Base-by-base conservation (phyloP, 2,329 filamentous ascomycete species). In the Apiospora pterosperma region DNA sequence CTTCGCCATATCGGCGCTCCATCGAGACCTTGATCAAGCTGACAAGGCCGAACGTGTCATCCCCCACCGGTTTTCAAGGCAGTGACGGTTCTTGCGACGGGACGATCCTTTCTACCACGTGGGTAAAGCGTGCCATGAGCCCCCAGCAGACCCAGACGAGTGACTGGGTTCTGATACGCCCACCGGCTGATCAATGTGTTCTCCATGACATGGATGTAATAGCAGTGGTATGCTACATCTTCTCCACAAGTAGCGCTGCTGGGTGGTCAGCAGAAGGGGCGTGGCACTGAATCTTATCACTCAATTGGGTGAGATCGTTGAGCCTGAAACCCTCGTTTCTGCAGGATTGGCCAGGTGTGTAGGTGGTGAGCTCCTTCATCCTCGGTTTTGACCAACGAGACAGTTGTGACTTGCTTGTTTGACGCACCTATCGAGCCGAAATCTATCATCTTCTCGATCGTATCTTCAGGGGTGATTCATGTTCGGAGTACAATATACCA, bases 251-350 rank as follows among this genome's bases (percentile, higher is more conserved):
- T 34, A 55, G 48, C 16, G 28, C 48, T 25, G 28, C 48, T 55
- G 48, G 48, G 48, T 55, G 48, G 48, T 55, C 48, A 55, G 48
- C 48, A 25, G 7, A 55, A 34, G 28, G 48, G 12, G 25, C 28
- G 28, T 55, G 48, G 28, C 48, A 55, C 28, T 28, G 48, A 55
- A 55, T 55, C 48, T 55, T 55, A 55, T 55, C 16, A 34, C 48
- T 55, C 48, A n/a, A 55, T 55, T 55, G 48, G 48, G 48, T 34
- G 48, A 55, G 48, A 55, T 55, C 48, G 48, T 55, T 55, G n/a
- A 34, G 48, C 48, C 48, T 55, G 48, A 55, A 55, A 55, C 48
- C 16, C 28, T n/a, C 48, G 28, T 55, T 55, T 8, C 28, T 55
- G 48, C 28, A 41, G 16, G 42, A 48, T 3, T 25, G 42, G 42